phyloP scores from a whole-genome alignment of 148 eudicot species.

The Persicaria tinctoria region DNA sequence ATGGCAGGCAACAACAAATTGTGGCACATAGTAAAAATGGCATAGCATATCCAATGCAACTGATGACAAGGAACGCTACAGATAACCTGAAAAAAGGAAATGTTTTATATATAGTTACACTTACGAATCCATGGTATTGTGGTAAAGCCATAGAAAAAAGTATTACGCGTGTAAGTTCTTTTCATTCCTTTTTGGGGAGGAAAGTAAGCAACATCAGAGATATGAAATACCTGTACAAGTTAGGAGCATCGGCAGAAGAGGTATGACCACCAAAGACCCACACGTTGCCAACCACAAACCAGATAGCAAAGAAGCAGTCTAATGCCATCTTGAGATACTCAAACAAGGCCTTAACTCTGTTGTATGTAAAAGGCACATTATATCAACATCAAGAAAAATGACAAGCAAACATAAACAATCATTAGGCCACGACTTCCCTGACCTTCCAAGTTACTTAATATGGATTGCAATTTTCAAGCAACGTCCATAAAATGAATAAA shows the following conservation, averaged over 20 bases:
- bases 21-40: conserved; percentile 93
- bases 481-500: neutral
- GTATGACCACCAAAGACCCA: conserved; percentile 98
- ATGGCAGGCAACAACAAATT: conserved; percentile 94
- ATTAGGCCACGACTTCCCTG: no score
- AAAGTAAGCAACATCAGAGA: neutral
- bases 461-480: neutral
- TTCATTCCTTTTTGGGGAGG: neutral
- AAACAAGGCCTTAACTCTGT: conserved; percentile 63
- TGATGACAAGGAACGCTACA: conserved; percentile 73
- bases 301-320: conserved; percentile 95
- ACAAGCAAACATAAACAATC: neutral
- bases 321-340: conserved; percentile 88
- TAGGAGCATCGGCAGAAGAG: conserved; percentile 79
- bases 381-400: neutral
- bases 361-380: neutral
- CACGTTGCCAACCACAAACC: conserved; percentile 98
- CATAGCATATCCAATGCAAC: conserved; percentile 97
- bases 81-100: conserved; percentile 51
- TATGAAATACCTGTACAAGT: conserved; percentile 66
- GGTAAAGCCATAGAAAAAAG: neutral
- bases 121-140: neutral
- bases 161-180: neutral
- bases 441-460: neutral
- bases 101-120: neutral